Evolutionary conservation across 1,284 basidiomycete genomes (phyloP).

Genomic region (Leccinum laetum): DNA sequence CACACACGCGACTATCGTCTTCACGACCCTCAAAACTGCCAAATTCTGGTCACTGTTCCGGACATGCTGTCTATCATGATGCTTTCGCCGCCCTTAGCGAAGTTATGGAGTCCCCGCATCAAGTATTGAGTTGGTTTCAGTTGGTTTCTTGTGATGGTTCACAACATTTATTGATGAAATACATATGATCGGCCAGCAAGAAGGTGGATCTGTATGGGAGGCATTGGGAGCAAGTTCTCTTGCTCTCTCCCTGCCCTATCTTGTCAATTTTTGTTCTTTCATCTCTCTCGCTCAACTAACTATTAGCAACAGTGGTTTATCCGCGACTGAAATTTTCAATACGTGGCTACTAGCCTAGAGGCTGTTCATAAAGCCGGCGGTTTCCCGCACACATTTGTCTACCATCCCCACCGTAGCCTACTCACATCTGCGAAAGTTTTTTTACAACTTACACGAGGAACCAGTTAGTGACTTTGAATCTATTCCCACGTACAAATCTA

Average conservation of each 20-base stretch:
- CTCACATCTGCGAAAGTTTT: constrained; percentile 69
- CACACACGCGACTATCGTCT: constrained; percentile 69
- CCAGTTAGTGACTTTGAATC: constrained; percentile 35
- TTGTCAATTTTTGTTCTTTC: constrained; percentile 47
- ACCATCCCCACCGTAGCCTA: constrained; percentile 61
- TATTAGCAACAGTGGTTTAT: constrained; percentile 53
- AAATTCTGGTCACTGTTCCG: constrained; percentile 72
- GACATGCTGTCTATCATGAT: constrained; percentile 70
- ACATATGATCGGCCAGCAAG: constrained; percentile 68
- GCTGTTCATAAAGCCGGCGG: constrained; percentile 59
- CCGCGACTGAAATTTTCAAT: constrained; percentile 57
- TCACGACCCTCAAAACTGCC: constrained; percentile 62
- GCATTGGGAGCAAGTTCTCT: constrained; percentile 53
- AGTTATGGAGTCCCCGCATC: constrained; percentile 59
- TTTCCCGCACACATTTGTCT: constrained; percentile 56
- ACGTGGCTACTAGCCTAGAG: constrained; percentile 46
- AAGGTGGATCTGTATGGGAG: constrained; percentile 63
- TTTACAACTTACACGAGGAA: constrained; percentile 41
- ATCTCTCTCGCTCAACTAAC: background rate
- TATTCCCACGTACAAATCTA: constrained; percentile 37
- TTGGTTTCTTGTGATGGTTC: background rate
- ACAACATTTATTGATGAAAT: constrained; percentile 56
- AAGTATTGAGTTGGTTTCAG: constrained; percentile 44
- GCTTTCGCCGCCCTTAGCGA: constrained; percentile 61
- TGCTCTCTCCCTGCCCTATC: constrained; percentile 66